Evolutionary conservation across 371 early-diverging fungal species (phyloP).

Genomic region (Syncephalastrum contaminatum): DNA sequence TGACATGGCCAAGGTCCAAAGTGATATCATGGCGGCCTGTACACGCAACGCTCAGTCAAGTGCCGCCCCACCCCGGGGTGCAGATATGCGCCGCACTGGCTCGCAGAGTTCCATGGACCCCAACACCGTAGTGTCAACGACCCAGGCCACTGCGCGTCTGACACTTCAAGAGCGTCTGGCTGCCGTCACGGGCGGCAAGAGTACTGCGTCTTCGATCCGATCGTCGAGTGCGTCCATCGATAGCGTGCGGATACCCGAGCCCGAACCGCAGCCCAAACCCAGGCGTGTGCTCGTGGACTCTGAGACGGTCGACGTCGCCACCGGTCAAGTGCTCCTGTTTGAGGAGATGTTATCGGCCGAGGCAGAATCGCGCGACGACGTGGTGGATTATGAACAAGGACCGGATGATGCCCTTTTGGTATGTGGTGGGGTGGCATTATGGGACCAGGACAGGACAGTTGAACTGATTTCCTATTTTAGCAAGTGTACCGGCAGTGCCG

Average conservation of each 20-base stretch:
- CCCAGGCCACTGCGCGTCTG: slow-evolving; percentile 41
- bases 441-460: background rate
- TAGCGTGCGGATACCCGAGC: slow-evolving; percentile 5
- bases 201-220: slow-evolving; percentile 8
- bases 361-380: slow-evolving; percentile 9
- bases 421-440: slow-evolving; percentile 5
- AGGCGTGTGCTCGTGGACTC: slow-evolving; percentile 4
- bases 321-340: slow-evolving; percentile 12
- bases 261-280: slow-evolving; percentile 2
- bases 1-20: slow-evolving; percentile 64
- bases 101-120: slow-evolving; percentile 25
- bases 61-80: slow-evolving; percentile 17
- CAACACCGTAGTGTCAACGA: slow-evolving; percentile 30
- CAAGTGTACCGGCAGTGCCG: slow-evolving; percentile 43
- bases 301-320: slow-evolving; percentile 9
- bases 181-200: slow-evolving; percentile 31
- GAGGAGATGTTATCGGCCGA: slow-evolving; percentile 24
- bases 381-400: slow-evolving; percentile 13
- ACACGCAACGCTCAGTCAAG: slow-evolving; percentile 60
- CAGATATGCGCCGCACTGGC: slow-evolving; percentile 21
- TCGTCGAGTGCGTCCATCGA: slow-evolving; percentile 3
- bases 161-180: slow-evolving; percentile 45
- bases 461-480: slow-evolving; percentile 12
- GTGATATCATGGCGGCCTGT: slow-evolving; percentile 68
- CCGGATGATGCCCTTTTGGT: slow-evolving; percentile 24